Base-by-base conservation (phyloP, 768 basidiomycete species). In the Postia placenta region DNA sequence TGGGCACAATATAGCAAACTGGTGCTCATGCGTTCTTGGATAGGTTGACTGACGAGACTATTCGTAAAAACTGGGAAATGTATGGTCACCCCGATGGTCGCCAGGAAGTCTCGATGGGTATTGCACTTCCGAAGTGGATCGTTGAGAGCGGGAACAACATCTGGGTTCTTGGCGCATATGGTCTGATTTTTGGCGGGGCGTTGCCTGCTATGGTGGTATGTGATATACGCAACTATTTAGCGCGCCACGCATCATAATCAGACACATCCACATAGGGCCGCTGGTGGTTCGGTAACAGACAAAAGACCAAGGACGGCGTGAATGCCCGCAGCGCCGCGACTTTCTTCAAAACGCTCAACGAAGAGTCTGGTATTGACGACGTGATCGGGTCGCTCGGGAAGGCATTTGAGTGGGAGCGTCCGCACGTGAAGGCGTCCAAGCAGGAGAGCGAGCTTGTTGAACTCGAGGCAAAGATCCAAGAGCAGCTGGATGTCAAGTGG, bases 51-150 rank as follows among this genome's bases (percentile, higher is more conserved):
- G 93, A 99, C 67, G 90, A 91, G 62, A 85, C 79, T 4, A 92
- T 92, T 47, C 88, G 93, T 36, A 81, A 86, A 60, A 99, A 99
- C 66, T 83, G 83, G 71, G 81, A 87, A 56, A 73, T 83, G 30
- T 97, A 88, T 55, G 92, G 93, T 2, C 87, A 99, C 62, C 96
- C 96, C 0, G 96, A 99, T 64, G 96, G 96, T 5, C 85, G 91
- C n/a, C 92, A 97, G 63, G 87, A 92, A 60, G 74, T 94, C 24
- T 82, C 87, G 14, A 91, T 93, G 79, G 94, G 94, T 45, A 94
- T 99, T 56, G 96, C 96, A 0, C 73, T 99, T 4, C 96, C 96
- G 0, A 74, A 80, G 47, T 97, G 94, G 92, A 82, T 99, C 48
- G 76, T 99, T 43, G 92, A 93, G 59, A 80, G 88, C 36, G 80